A percentile compares a stretch with the other conserved stretches of the same genome.
Conservation (phyloP, 805 yeast genomes). For the Saccharomycopsis fermentans region DNA sequence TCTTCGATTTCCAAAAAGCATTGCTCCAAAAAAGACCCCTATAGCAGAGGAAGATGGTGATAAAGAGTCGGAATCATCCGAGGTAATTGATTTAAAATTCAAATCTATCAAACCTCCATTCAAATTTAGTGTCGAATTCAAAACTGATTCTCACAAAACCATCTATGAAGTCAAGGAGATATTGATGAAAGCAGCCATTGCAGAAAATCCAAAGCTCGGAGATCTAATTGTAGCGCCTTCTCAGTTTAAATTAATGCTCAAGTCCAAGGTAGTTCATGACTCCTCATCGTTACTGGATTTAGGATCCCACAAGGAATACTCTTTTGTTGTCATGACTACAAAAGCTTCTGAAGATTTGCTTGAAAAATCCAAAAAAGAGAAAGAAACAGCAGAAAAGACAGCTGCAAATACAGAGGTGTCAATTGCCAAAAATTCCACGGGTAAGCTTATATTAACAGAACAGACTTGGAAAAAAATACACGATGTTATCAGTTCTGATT, state of each 20-base stretch:
- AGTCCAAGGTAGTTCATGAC: slow-evolving; percentile 17
- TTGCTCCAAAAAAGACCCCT: slow-evolving; percentile 1
- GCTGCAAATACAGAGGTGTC: neutral
- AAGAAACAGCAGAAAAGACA: neutral
- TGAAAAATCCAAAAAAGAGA: neutral
- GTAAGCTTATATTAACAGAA: neutral
- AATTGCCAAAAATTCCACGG: neutral
- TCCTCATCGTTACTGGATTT: slow-evolving; percentile 8
- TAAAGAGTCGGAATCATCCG: neutral
- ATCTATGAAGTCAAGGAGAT: slow-evolving; percentile 14
- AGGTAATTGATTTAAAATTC: slow-evolving; percentile 3
- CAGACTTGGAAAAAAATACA: slow-evolving; percentile 8
- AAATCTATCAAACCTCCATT: slow-evolving; percentile 17
- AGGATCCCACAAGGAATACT: neutral
- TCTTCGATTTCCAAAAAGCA: slow-evolving; percentile 8
- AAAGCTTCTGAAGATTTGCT: slow-evolving; percentile 3
- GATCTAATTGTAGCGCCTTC: neutral
- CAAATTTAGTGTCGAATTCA: slow-evolving; percentile 10
- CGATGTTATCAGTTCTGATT: slow-evolving; percentile 1
- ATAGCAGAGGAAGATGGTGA: neutral
- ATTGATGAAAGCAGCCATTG: slow-evolving; percentile 1
- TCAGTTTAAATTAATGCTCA: slow-evolving; percentile 15
- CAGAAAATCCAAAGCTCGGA: neutral
- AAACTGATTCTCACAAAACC: slow-evolving; percentile 2
- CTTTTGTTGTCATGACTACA: slow-evolving; percentile 13